These are phyloP conservation scores for Aspergillus leporis DNA, from an alignment of 495 filamentous ascomycete genomes.

Conservation along the genomic window DNA sequence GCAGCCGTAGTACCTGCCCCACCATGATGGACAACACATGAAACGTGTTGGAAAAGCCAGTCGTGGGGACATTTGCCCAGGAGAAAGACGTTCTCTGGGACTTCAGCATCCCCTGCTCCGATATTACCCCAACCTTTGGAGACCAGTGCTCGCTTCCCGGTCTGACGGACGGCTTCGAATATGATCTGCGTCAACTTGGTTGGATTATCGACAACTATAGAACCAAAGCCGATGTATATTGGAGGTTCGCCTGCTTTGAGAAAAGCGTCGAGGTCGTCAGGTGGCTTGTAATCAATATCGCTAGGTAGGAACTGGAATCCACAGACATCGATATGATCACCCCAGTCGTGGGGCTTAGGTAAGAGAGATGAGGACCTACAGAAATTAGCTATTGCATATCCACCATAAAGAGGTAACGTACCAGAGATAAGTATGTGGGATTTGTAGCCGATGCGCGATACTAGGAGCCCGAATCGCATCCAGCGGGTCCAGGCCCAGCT, in stretches of 20 bases:
- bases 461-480: slow-evolving; percentile 67
- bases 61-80: slow-evolving; percentile 80
- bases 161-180: slow-evolving; percentile 62
- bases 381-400: not conserved
- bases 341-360: slow-evolving; percentile 76
- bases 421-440: slow-evolving; percentile 84
- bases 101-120: slow-evolving; percentile 57
- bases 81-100: slow-evolving; percentile 68
- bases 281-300: slow-evolving; percentile 60
- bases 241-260: slow-evolving; percentile 64
- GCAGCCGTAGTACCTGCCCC: slow-evolving; percentile 80
- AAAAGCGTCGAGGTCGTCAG: slow-evolving; percentile 60
- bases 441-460: slow-evolving; percentile 58
- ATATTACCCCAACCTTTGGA: slow-evolving; percentile 78
- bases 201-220: slow-evolving; percentile 74
- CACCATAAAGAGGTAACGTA: slow-evolving; percentile 22
- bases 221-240: slow-evolving; percentile 77
- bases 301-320: slow-evolving; percentile 70
- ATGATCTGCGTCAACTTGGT: slow-evolving; percentile 62
- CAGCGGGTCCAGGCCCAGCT: slow-evolving; percentile 67
- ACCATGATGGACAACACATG: slow-evolving; percentile 75
- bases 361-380: slow-evolving; percentile 70
- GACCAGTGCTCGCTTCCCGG: slow-evolving; percentile 67
- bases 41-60: slow-evolving; percentile 75
- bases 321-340: slow-evolving; percentile 62